phyloP scores from a whole-genome alignment of 441 rosid species.

The Populus hybrid region DNA sequence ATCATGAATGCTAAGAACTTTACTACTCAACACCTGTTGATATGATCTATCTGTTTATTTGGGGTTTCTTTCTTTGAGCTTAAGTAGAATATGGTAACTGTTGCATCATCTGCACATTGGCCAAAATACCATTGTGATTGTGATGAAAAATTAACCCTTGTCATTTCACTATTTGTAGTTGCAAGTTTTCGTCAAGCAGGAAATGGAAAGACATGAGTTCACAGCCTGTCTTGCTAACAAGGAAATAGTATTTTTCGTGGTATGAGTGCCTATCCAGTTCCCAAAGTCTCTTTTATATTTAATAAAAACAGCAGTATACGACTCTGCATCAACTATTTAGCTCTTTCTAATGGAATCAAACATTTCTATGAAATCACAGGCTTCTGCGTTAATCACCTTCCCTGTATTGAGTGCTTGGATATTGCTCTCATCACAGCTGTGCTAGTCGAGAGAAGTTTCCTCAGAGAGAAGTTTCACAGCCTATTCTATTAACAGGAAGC shows the following conservation, averaged over 20 bases:
- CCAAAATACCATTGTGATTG: not conserved
- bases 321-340: not conserved
- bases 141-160: slow-evolving; percentile 4
- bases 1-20: not conserved
- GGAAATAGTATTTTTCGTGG: slow-evolving; percentile 80
- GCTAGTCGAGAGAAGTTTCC: slow-evolving; percentile 18
- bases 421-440: slow-evolving; percentile 46
- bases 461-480: not conserved
- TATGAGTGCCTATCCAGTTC: slow-evolving; percentile 24
- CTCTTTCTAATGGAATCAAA: not conserved
- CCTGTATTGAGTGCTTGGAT: slow-evolving; percentile 67
- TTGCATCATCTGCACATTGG: too few relatives aligned
- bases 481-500: not conserved
- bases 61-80: not conserved
- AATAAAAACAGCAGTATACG: not conserved
- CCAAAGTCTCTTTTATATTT: not conserved
- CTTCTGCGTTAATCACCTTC: slow-evolving; percentile 64
- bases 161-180: slow-evolving; percentile 36
- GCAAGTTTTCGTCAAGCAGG: slow-evolving; percentile 60
- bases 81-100: not conserved
- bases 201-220: slow-evolving; percentile 58
- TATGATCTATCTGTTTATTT: not conserved
- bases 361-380: slow-evolving; percentile 39
- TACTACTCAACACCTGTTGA: not conserved
- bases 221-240: slow-evolving; percentile 54